Percentiles rank a stretch among this genome's conserved stretches.
These are phyloP conservation scores for Spergularia bocconei DNA, from an alignment of 148 eudicot genomes.

Conservation along the genomic window DNA sequence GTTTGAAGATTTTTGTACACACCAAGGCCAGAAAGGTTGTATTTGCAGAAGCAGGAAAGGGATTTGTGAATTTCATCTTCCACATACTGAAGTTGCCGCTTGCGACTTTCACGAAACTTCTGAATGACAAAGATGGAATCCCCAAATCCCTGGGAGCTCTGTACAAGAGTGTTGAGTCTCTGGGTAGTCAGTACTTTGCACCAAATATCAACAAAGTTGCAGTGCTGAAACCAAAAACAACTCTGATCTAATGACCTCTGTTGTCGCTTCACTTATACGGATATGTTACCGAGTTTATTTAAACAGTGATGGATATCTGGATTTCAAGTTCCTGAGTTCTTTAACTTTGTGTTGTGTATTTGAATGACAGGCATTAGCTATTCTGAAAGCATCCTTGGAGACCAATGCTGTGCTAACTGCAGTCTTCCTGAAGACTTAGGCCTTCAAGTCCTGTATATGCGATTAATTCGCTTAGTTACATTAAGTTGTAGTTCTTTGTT, in stretches of 20 bases:
- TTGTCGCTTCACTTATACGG: constrained; percentile 15
- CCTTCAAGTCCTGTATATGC: no score
- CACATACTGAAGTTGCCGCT: constrained; percentile 22
- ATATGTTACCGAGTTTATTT: no score
- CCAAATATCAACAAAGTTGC: neutral
- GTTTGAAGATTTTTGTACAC: constrained; percentile 25
- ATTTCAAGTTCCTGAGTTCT: neutral
- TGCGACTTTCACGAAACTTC: constrained; percentile 15
- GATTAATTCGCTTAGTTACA: no score
- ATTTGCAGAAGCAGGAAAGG: constrained; percentile 34
- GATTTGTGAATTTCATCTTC: constrained; percentile 32
- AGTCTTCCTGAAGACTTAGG: constrained; percentile 11
- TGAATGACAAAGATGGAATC: neutral
- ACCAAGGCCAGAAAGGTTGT: constrained; percentile 18
- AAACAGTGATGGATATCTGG: no score
- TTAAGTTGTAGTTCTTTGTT: no score
- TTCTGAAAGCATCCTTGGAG: constrained; percentile 15
- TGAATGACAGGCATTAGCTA: constrained; percentile 15
- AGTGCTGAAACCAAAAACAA: neutral
- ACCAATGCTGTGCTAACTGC: constrained; percentile 7
- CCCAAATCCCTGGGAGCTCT: constrained; percentile 21
- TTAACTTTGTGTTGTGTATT: neutral
- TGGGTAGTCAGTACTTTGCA: neutral
- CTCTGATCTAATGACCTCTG: constrained; percentile 6
- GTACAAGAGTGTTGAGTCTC: constrained; percentile 4